Evolutionary conservation across 805 yeast species (phyloP).

Genomic region (Wickerhamomyces tratensis): DNA sequence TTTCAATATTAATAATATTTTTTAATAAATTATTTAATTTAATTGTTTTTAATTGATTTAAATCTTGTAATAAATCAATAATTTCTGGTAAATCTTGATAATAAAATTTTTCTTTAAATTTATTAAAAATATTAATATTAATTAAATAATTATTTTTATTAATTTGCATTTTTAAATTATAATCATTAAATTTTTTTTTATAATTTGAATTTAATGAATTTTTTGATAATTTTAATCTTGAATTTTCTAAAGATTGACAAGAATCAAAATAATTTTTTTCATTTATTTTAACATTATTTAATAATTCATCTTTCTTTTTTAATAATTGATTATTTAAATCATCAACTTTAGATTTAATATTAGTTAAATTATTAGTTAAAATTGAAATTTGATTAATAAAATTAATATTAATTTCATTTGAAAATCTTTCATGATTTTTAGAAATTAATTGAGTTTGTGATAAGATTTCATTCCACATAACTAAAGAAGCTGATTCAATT

Average conservation of each 20-base stretch:
- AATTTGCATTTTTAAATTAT: slow-evolving; percentile 73
- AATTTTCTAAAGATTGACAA: slow-evolving; percentile 73
- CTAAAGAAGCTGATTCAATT: slow-evolving; percentile 76
- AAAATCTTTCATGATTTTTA: slow-evolving; percentile 49
- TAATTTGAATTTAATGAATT: slow-evolving; percentile 40
- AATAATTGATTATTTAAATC: slow-evolving; percentile 43
- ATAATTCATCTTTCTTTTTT: slow-evolving; percentile 25
- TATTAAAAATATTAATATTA: slow-evolving; percentile 73
- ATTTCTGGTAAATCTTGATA: slow-evolving; percentile 91
- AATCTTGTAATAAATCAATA: slow-evolving; percentile 73
- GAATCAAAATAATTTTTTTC: slow-evolving; percentile 74
- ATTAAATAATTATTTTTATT: slow-evolving; percentile 81
- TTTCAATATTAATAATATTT: slow-evolving; percentile 55
- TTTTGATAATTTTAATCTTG: slow-evolving; percentile 66
- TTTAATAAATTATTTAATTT: slow-evolving; percentile 62
- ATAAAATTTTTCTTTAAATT: slow-evolving; percentile 85
- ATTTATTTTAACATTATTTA: slow-evolving; percentile 21
- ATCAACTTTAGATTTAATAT: slow-evolving; percentile 44
- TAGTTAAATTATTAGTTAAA: slow-evolving; percentile 42
- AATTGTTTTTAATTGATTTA: slow-evolving; percentile 70
- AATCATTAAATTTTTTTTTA: slow-evolving; percentile 41
- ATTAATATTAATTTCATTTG: slow-evolving; percentile 48
- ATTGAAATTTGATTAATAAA: slow-evolving; percentile 52
- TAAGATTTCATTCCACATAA: slow-evolving; percentile 84
- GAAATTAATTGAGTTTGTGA: slow-evolving; percentile 77